Conservation (phyloP, 495 filamentous ascomycete species). For the Xylaria flabelliformis region DNA sequence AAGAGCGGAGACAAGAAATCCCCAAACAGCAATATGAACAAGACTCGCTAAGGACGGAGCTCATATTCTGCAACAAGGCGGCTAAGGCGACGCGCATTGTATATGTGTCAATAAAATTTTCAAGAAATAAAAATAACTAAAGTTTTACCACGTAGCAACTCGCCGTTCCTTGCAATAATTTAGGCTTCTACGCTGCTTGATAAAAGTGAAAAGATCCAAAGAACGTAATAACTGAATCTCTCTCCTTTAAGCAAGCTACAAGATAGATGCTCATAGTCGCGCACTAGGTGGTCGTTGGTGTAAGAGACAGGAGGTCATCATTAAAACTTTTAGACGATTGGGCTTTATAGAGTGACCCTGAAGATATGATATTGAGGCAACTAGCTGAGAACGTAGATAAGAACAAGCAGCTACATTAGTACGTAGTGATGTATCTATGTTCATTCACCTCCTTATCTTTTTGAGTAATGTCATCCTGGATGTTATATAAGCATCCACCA, state of each 20-base stretch:
- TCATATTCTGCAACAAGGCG: background rate
- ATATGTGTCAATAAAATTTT: background rate
- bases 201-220: background rate
- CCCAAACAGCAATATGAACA: background rate
- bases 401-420: too few relatives aligned
- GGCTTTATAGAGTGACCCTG: too few relatives aligned
- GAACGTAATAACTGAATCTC: background rate
- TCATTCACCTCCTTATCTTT: too few relatives aligned
- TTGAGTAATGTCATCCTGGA: too few relatives aligned
- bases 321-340: too few relatives aligned
- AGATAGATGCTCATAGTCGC: background rate
- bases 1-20: slow-evolving; percentile 30
- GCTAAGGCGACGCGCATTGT: background rate
- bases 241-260: background rate
- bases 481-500: too few relatives aligned
- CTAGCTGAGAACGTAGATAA: too few relatives aligned
- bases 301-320: too few relatives aligned
- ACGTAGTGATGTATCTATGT: too few relatives aligned
- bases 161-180: background rate
- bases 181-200: too few relatives aligned
- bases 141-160: background rate
- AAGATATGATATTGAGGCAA: too few relatives aligned
- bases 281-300: too few relatives aligned
- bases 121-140: background rate
- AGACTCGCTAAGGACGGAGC: background rate